Evolutionary conservation across 2,329 filamentous ascomycete genomes (phyloP).

Genomic region (Penicillium sp.): DNA sequence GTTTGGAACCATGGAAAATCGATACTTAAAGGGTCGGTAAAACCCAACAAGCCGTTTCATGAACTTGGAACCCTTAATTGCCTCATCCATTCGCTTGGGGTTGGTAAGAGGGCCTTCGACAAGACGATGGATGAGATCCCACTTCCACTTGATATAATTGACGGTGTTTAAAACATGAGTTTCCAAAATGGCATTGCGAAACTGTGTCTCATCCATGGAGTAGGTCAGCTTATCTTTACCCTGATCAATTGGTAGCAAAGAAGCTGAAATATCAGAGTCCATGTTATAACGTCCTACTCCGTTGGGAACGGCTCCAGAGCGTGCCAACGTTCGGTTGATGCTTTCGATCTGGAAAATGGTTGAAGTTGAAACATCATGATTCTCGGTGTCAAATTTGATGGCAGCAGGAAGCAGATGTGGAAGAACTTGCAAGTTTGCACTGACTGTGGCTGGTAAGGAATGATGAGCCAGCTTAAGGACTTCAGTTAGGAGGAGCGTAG

Average conservation of each 20-base stretch:
- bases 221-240: conserved; percentile 58
- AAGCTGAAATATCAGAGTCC: conserved; percentile 47
- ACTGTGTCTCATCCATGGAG: conserved; percentile 64
- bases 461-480: conserved; percentile 86
- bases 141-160: conserved; percentile 95
- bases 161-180: conserved; percentile 85
- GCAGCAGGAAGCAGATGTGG: conserved; percentile 81
- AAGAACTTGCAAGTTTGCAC: conserved; percentile 79
- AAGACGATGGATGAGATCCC: conserved; percentile 86
- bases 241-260: conserved; percentile 41
- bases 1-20: conserved; percentile 86
- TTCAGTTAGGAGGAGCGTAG: conserved; percentile 86
- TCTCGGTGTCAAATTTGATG: conserved; percentile 67
- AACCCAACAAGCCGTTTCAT: conserved; percentile 93
- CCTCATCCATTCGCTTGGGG: conserved; percentile 88
- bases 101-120: conserved; percentile 92
- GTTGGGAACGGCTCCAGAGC: conserved; percentile 60
- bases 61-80: conserved; percentile 92
- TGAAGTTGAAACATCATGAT: conserved; percentile 77
- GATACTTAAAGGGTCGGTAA: conserved; percentile 94
- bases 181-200: conserved; percentile 63
- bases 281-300: conserved; percentile 43
- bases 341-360: conserved; percentile 98
- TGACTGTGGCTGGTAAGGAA: conserved; percentile 78
- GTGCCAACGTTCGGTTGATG: conserved; percentile 87